Conservation (phyloP, 2,329 filamentous ascomycete species). For the Arachnopeziza araneosa region DNA sequence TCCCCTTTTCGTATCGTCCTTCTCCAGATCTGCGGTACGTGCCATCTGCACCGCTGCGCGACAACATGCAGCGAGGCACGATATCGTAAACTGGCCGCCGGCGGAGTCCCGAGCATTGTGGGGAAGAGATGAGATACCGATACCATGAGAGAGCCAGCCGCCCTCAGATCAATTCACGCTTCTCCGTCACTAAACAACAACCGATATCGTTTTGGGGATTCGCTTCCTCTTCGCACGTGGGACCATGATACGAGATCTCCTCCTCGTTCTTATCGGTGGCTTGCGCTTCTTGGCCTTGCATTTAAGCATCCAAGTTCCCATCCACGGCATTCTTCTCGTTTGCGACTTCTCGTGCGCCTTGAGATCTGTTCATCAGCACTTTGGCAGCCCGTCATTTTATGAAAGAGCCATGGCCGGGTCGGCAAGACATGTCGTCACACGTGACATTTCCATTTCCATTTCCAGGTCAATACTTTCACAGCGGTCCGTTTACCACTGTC, state of each 20-base stretch:
- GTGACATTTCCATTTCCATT: not conserved
- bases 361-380: not conserved
- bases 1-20: not conserved
- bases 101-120: not conserved
- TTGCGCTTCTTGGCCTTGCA: constrained; percentile 2
- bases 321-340: not conserved
- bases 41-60: not conserved
- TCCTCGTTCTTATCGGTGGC: constrained; percentile 19
- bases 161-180: not conserved
- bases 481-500: not conserved
- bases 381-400: not conserved
- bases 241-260: constrained; percentile 8
- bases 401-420: not conserved
- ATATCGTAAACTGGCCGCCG: not conserved
- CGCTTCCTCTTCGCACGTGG: constrained; percentile 4
- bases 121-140: not conserved
- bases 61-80: not conserved
- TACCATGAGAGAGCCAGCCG: not conserved
- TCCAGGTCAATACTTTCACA: not conserved
- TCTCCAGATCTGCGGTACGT: not conserved
- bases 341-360: not conserved
- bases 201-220: not conserved
- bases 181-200: not conserved
- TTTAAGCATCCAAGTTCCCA: constrained; percentile 12
- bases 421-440: not conserved